Evolutionary conservation across 1,139 yeast species (phyloP), one percentile per base, ranked within the genome.

Genomic region (Pneumocystis murina): DNA sequence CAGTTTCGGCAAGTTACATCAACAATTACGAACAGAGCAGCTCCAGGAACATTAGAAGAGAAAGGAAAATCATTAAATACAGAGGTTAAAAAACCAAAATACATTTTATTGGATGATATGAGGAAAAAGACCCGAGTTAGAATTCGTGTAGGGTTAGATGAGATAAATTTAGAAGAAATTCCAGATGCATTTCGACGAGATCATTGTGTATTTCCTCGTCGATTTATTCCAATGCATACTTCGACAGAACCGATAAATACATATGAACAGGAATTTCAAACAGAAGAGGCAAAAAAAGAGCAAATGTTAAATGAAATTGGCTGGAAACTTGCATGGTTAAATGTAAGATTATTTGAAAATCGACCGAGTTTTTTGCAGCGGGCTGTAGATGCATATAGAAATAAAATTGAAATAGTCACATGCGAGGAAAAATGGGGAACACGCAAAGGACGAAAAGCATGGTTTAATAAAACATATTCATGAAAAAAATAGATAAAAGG

Each of bases 11-110:
- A 61, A 61, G 39, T 43, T n/a, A 17, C 36, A 16, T 33, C 41
- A 28, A 61, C 17, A n/a, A 33, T 33, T 33, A 7, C 35, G 8
- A 33, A 33, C 35, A 33, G 35, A 33, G 57, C 20, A 24, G 14
- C 41, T n/a, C 63, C 63, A 63, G 62, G 62, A 16, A 60, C 68
- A 12, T 63, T 62, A 55, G 39, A 63, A 63, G 16, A 65, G 40
- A 24, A 66, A 66, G 38, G 60, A 39, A 59, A 66, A 63, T 48
- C 48, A 60, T 16, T 35, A 20, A 16, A 43, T 20, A 16, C 62
- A 40, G 38, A 60, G 17, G 64, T 48, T 6, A 48, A 48, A 24
- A 48, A 14, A 6, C 60, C 60, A 12, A 59, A 59, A 40, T 59
- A 59, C 20, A 39, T 59, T 59, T 17, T 59, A 24, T 39, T 59